Evolutionary conservation across 2,329 filamentous ascomycete genomes (phyloP).

Genomic region (Stagonosporopsis cucurbitacearum): DNA sequence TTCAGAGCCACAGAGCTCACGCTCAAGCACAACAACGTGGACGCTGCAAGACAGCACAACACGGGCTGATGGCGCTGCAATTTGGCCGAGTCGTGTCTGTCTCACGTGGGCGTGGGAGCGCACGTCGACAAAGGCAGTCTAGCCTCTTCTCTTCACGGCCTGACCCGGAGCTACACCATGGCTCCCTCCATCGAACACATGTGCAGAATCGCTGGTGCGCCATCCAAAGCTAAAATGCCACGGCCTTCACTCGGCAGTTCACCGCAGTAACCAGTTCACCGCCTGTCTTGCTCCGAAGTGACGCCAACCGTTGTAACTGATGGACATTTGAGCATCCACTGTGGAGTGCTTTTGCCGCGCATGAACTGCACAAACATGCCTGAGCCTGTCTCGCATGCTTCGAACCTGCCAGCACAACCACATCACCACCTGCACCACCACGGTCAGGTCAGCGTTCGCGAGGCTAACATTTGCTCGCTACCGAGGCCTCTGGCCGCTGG

Average conservation of each 20-base stretch:
- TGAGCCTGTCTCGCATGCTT: constrained; percentile 20
- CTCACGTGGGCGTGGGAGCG: constrained; percentile 40
- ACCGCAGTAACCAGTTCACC: constrained; percentile 46
- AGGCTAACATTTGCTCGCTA: constrained; percentile 41
- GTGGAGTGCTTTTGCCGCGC: constrained; percentile 24
- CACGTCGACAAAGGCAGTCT: constrained; percentile 20
- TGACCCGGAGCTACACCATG: constrained; percentile 40
- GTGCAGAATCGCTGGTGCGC: constrained; percentile 28
- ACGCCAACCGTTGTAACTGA: constrained; percentile 22
- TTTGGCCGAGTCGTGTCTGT: constrained; percentile 24
- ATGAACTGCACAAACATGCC: constrained; percentile 23
- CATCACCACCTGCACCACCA: constrained; percentile 47
- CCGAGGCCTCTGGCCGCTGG: constrained; percentile 41
- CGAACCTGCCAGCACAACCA: constrained; percentile 41
- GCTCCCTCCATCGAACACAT: constrained; percentile 34
- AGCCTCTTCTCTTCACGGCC: constrained; percentile 30
- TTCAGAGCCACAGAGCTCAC: no score
- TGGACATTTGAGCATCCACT: constrained; percentile 21
- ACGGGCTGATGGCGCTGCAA: constrained; percentile 32
- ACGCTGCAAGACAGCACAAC: constrained; percentile 37
- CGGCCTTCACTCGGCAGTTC: constrained; percentile 42
- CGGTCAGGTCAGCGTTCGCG: constrained; percentile 48
- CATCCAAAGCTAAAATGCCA: constrained; percentile 35
- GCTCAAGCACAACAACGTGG: constrained; percentile 37
- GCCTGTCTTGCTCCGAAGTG: constrained; percentile 31